Evolutionary conservation across 805 yeast species (phyloP), one percentile per base, ranked within the genome.

Genomic region (Aciculoconidium aculeatum): DNA sequence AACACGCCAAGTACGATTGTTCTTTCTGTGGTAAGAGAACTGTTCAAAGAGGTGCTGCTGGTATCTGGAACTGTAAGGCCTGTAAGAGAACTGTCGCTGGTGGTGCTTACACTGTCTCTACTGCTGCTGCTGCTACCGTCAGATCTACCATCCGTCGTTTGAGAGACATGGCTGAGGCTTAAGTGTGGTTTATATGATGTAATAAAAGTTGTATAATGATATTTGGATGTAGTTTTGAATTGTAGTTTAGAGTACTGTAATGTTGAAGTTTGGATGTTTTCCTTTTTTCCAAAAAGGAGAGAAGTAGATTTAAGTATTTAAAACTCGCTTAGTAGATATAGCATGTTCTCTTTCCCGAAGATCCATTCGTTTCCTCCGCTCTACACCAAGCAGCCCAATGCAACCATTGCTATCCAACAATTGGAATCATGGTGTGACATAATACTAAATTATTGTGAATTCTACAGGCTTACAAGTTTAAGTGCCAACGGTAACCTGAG

Each of bases 141-240:
- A 88, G 99, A 82, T 92, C 98, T 47, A 90, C 98, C 71, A 92
- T 92, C 77, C 90, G 98, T 80, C 95, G 99, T 83, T 85, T 92
- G 73, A 87, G 99, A 81, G 99, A 92, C 67, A 67, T 94, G 77
- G 96, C 94, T 72, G 98, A 92, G 77, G 98, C 95, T 67, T 92
- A 88, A 84, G 52, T 62, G 41, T 39, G 36, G 43, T 42, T 36
- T n/a, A n/a, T n/a, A n/a, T n/a, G n/a, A n/a, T 35, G 25, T 32
- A 25, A 15, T 24, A 17, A 11, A 23, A 34, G 19, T 27, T 27
- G 36, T 32, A 31, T 28, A 30, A n/a, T n/a, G n/a, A n/a, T n/a
- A n/a, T n/a, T n/a, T n/a, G n/a, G n/a, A n/a, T n/a, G n/a, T n/a
- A n/a, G n/a, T n/a, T n/a, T n/a, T n/a, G n/a, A n/a, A n/a, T n/a